Base-by-base conservation (phyloP, 129 eudicot species). In the Flaveria ramosissima region DNA sequence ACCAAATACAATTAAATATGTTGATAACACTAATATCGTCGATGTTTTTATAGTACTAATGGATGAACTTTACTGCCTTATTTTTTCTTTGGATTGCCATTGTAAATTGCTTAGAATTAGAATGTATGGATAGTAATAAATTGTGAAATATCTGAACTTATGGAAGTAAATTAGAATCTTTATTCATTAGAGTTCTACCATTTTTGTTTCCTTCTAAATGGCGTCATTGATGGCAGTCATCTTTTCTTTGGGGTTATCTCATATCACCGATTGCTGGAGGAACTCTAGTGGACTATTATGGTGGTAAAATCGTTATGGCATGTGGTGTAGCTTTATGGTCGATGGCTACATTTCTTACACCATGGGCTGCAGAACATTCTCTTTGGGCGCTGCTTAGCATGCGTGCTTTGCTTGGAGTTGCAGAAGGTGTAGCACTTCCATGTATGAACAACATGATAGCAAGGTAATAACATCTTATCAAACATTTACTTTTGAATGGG, bases 341-440 rank as follows among this genome's bases (percentile, higher is more conserved):
- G 45, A 48, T 89, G 75, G 96, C 99, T 43, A 95, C 99, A 50
- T 89, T 95, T 80, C 92, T 95, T 71, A 95, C 99, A 43, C 99
- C 99, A 1, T 95, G 94, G 96, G 99, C 97, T 53, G 97, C 97
- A 17, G 94, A 91, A 82, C 77, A 81, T 53, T 87, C 94, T 62
- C 79, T 95, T 59, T 82, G 80, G 89, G 89, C 87, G 26, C 83
- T 95, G 55, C 94, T 95, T 77, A 74, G 73, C 63, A 85, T 80
- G 86, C 93, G 99, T 45, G 88, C 88, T 84, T 62, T 91, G 52
- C 94, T 95, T 68, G 99, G 99, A 53, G 78, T 95, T 56, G 99
- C 99, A 42, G 99, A 95, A 86, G 99, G 99, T 42, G 99, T 95
- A 20, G 99, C 99, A 42, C 97, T 95, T 89, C 99, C 99, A 75